Evolutionary conservation across 1,284 basidiomycete species (phyloP).

Genomic region (Malassezia psittaci): DNA sequence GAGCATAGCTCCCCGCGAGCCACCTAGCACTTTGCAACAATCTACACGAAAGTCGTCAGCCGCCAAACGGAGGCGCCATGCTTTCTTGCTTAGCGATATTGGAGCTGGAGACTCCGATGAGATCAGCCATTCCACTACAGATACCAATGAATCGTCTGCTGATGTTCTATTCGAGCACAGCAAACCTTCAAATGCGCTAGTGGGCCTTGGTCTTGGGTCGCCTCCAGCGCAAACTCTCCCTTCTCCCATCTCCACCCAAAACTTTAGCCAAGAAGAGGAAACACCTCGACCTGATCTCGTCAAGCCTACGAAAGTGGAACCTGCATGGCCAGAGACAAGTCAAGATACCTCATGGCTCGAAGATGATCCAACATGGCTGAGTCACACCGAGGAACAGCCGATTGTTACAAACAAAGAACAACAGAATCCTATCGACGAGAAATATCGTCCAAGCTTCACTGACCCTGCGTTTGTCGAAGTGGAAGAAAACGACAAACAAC

Average conservation of each 20-base stretch:
- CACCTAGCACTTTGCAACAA: background rate
- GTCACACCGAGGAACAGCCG: background rate
- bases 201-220: constrained; percentile 8
- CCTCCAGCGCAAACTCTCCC: background rate
- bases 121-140: background rate
- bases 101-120: background rate
- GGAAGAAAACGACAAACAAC: too few relatives aligned
- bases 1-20: background rate
- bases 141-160: constrained; percentile 1
- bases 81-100: background rate
- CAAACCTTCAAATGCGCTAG: background rate
- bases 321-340: background rate
- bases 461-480: too few relatives aligned
- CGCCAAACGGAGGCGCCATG: background rate
- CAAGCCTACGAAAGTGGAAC: background rate
- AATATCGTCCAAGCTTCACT: too few relatives aligned
- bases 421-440: too few relatives aligned
- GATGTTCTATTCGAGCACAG: constrained; percentile 3
- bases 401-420: background rate
- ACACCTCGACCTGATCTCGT: background rate
- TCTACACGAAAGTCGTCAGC: background rate
- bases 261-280: background rate
- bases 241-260: background rate
- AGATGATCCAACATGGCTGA: background rate
- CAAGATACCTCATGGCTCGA: constrained; percentile 4